Evolutionary conservation across 1,284 basidiomycete genomes (phyloP), one percentile per base, ranked within the genome.

Genomic region (Serendipita sp.): DNA sequence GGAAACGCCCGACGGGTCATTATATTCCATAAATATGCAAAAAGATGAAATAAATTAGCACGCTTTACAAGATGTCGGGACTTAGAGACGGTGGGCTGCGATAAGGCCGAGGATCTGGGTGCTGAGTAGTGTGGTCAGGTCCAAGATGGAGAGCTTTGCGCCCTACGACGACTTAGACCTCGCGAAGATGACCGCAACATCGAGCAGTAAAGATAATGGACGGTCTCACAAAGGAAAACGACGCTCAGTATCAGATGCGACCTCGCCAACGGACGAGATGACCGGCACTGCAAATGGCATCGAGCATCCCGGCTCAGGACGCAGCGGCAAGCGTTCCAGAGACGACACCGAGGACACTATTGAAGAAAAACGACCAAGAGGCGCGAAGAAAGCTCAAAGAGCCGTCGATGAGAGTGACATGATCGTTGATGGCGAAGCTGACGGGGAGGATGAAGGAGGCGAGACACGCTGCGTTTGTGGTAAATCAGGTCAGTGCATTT

Each of bases 381-480:
- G 49, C 12, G 12, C 29, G 10, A 53, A 53, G 29, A 53, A 29
- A 26, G 26, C 12, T 12, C 12, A 13, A 17, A 81, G 58, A 2
- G 66, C 65, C 35, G 67, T 47, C 17, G 63, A 65, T 12, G 63
- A 62, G 2, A 60, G 61, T 17, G 64, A 44, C 6, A 64, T 62
- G 45, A 65, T 62, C 17, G 66, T 64, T 35, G 65, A 53, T 53
- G 49, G 49, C 3, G 73, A 82, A 45, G 87, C 83, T 65, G 81
- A 83, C 62, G 91, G 92, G 66, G 76, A 74, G 22, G 78, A 74
- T 22, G 88, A 91, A 67, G 82, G 84, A 66, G 87, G 89, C 38
- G 82, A 95, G 65, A 98, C 94, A 69, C 85, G 95, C 66, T 99
- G 95, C 75, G 84, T 97, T 47, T 99, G 95, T 77, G 90, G 90